Conservation (phyloP, 768 basidiomycete species). For the Termitomyces sp. region DNA sequence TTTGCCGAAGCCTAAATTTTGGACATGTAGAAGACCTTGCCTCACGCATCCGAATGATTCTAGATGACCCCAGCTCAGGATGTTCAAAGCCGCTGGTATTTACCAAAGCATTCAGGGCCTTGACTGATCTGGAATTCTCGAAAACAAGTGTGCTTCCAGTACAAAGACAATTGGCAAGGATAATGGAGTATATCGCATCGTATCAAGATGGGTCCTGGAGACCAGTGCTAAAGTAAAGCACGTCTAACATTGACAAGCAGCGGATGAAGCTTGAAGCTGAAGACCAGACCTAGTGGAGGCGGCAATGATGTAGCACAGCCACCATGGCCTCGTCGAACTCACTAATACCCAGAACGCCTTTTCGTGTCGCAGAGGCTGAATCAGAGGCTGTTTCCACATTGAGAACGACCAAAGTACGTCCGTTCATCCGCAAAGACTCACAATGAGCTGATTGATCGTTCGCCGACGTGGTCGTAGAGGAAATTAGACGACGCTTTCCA, state of each 20-base stretch:
- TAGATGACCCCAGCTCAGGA: conserved; percentile 28
- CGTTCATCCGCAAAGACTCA: not conserved
- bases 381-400: not conserved
- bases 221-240: not conserved
- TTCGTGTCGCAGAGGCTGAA: not conserved
- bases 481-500: conserved; percentile 82
- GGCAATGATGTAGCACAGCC: not conserved
- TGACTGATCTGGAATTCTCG: conserved; percentile 22
- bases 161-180: conserved; percentile 27
- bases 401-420: conserved; percentile 13
- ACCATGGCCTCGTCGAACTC: conserved; percentile 1
- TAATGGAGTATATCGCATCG: conserved; percentile 37
- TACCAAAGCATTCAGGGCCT: conserved; percentile 30
- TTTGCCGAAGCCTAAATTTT: conserved; percentile 40
- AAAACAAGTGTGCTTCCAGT: no score
- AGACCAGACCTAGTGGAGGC: no score
- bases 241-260: not conserved
- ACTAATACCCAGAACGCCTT: conserved; percentile 1
- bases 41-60: conserved; percentile 39
- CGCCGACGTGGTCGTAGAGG: conserved; percentile 35
- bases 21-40: conserved; percentile 49
- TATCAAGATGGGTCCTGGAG: conserved; percentile 27
- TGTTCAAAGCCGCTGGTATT: conserved; percentile 22
- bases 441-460: not conserved
- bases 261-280: no score